phyloP scores from a whole-genome alignment of 768 basidiomycete genomes.

The Mycena rebaudengoi region DNA sequence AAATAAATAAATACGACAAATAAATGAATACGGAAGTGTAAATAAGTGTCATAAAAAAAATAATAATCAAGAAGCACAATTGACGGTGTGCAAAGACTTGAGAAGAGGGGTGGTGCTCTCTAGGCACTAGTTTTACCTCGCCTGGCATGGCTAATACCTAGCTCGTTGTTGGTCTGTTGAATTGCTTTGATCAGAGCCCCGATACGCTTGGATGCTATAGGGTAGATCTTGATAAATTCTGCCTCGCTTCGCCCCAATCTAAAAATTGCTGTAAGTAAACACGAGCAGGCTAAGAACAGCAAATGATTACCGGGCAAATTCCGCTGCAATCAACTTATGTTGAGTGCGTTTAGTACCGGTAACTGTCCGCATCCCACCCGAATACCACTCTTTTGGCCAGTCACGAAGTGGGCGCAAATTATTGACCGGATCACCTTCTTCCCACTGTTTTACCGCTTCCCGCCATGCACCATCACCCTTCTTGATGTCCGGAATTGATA shows the following conservation, averaged over 20 bases:
- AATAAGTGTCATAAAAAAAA: no score
- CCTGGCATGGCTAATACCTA: not conserved
- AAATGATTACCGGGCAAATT: not conserved
- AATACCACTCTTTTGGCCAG: not conserved
- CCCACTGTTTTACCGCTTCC: not conserved
- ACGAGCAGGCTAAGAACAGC: not conserved
- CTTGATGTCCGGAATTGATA: constrained; percentile 5
- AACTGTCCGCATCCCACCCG: not conserved
- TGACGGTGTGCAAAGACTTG: no score
- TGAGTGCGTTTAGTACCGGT: constrained; percentile 5
- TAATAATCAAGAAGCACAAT: no score
- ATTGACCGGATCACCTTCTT: not conserved
- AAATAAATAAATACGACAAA: no score
- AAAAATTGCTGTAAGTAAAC: not conserved
- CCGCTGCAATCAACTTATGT: constrained; percentile 1
- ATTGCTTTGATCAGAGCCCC: not conserved
- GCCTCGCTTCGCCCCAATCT: not conserved
- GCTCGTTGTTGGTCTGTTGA: not conserved
- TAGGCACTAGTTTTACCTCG: no score
- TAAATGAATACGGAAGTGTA: no score
- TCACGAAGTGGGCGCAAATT: not conserved
- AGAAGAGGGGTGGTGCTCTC: no score
- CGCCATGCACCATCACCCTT: not conserved
- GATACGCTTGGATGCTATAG: not conserved
- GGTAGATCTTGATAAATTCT: not conserved